Base-by-base conservation (phyloP, 495 filamentous ascomycete species). In the Sporormia fimetaria region DNA sequence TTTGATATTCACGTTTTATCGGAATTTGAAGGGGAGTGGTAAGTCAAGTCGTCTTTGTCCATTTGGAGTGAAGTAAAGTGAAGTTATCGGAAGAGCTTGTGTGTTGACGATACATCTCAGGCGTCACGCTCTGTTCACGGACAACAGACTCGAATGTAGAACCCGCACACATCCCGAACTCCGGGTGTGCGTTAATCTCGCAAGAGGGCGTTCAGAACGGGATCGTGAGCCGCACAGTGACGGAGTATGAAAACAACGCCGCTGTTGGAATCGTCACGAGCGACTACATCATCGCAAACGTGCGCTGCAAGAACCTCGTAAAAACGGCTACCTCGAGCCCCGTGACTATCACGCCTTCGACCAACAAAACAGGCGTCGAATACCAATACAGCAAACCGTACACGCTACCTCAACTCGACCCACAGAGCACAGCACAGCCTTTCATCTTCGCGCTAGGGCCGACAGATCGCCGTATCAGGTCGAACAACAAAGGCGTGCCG, bases 401-500 rank as follows among this genome's bases (percentile, higher is more conserved):
- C n/a, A n/a, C n/a, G 23, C 21, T 21, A 33, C 21, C 14, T n/a
- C n/a, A 32, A 33, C 46, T 49, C 63, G 2, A 50, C 37, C 21
- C 62, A 51, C 30, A 60, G 53, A 1, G 25, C 38, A 38, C 25
- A 12, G 32, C 55, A 0, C 61, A 70, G 35, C 49, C 60, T 9
- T 70, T 76, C 59, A 70, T 76, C 35, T 80, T 70, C 49, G 76
- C 69, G n/a, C 52, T 68, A 9, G 76, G 76, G 8, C 64, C 66
- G 1, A 49, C 42, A 21, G 48, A 59, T 21, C 47, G 48, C 20
- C 41, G 47, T 21, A 43, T 71, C 6, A 55, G 56, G 7, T 63
- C 57, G 18, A 58, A 75, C 52, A 55, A 59, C 21, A 47, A 47
- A 1, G 49, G 58, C 8, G 70, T 66, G 0, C 56, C 50, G n/a